A percentile compares a stretch with the other conserved stretches of the same genome.
Conservation (phyloP, 371 early-diverging fungal genomes). For the Mortierella sp. region DNA sequence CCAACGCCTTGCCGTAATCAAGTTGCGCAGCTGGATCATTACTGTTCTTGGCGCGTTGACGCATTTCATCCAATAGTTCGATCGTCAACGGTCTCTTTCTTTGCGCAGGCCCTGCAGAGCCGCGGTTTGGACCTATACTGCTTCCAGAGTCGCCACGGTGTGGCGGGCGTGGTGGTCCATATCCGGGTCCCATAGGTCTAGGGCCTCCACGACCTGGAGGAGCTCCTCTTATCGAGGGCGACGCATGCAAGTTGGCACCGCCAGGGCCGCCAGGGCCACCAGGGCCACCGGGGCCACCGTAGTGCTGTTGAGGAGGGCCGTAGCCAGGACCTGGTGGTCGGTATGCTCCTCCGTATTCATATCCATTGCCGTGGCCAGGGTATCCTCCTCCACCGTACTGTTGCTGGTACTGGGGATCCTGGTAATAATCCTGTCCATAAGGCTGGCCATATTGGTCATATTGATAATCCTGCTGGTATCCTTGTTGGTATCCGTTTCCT, state of each 20-base stretch:
- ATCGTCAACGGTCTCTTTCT: conserved; percentile 60
- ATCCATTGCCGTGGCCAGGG: conserved; percentile 19
- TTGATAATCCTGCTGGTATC: conserved; percentile 31
- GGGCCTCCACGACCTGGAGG: conserved; percentile 49
- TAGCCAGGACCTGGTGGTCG: conserved; percentile 20
- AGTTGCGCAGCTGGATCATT: conserved; percentile 84
- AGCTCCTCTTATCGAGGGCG: conserved; percentile 48
- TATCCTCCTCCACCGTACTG: conserved; percentile 15
- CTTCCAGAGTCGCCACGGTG: conserved; percentile 34
- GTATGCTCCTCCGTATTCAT: conserved; percentile 14
- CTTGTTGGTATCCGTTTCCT: conserved; percentile 13
- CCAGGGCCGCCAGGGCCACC: conserved; percentile 4
- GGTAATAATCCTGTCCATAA: conserved; percentile 34
- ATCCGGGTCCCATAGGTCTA: conserved; percentile 39
- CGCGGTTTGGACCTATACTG: background rate
- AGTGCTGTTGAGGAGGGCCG: conserved; percentile 28
- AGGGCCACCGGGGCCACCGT: conserved; percentile 15
- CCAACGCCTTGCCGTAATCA: conserved; percentile 84
- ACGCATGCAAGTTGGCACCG: conserved; percentile 36
- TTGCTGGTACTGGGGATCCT: conserved; percentile 33
- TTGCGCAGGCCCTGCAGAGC: conserved; percentile 3
- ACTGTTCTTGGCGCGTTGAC: conserved; percentile 78
- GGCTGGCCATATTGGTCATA: conserved; percentile 56
- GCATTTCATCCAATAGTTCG: conserved; percentile 81
- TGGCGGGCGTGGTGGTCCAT: conserved; percentile 36